Evolutionary conservation across 140 eudicot species (phyloP), one percentile per base, ranked within the genome.

Genomic region (Anethum foeniculum): DNA sequence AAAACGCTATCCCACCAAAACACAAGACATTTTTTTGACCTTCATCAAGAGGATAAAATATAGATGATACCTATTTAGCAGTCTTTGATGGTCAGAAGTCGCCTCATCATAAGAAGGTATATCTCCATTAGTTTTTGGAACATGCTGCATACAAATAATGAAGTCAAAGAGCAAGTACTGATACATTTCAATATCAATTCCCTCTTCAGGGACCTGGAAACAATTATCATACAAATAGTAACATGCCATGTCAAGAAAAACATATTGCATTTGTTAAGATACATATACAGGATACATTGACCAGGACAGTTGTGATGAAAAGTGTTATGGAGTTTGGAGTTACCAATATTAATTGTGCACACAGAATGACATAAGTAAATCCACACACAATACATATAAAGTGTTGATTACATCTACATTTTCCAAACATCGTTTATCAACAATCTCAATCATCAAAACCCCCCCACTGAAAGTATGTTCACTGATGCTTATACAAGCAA

Each of bases 51-150:
- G 52, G 68, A 19, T 27, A 77, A 23, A 44, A 68, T 58, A 52
- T 14, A 46, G 23, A 84, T 47, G n/a, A 77, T 87, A 93, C 96
- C 98, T 94, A 84, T 94, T 90, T 47, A 89, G 80, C 75, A 94
- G 91, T 82, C 98, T 88, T 78, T 94, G 97, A 88, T 94, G 97
- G 83, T 94, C 98, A 73, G 94, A 89, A 80, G 96, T 90, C 64
- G 93, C 98, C 88, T 90, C 98, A 83, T 94, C 97, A 79, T 85
- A 82, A 47, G 98, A 92, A 79, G 98, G 98, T 82, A 94, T 94
- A 47, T 94, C 98, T 78, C 98, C 96, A 79, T 94, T 94, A 77
- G 88, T 94, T 86, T 88, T 90, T 25, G 98, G 98, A 25, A 94
- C 75, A 83, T 94, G 98, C 98, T 94, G 93, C 90, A 88, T 67